phyloP scores from a whole-genome alignment of 176 grass and related monocot species.

The Paspalum notatum region DNA sequence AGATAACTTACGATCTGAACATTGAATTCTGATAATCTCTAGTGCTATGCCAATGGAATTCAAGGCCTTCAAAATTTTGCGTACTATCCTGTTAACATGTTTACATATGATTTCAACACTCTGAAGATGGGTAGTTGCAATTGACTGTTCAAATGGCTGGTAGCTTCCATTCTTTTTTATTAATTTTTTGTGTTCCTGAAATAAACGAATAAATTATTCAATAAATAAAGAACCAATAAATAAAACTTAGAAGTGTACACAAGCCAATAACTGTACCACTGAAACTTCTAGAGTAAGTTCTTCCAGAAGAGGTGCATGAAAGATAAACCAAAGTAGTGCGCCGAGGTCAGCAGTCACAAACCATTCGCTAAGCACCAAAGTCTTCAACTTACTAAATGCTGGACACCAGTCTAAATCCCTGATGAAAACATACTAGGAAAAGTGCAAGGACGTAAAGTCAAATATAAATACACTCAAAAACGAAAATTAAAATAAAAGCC shows the following conservation, averaged over 20 bases:
- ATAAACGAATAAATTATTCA: neutral
- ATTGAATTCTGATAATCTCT: neutral
- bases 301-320: slow-evolving; percentile 10
- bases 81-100: slow-evolving; percentile 3
- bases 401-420: slow-evolving; percentile 1
- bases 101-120: slow-evolving; percentile 4
- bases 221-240: neutral
- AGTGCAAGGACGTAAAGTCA: neutral
- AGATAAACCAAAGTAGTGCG: slow-evolving; percentile 25
- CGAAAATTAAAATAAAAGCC: neutral
- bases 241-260: neutral
- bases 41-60: neutral
- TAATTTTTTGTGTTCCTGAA: neutral
- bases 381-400: slow-evolving; percentile 31
- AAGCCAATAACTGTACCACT: neutral
- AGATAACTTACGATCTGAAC: slow-evolving; percentile 18
- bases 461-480: neutral
- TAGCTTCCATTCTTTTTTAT: neutral
- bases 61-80: slow-evolving; percentile 8
- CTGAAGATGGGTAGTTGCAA: slow-evolving; percentile 3
- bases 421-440: slow-evolving; percentile 13
- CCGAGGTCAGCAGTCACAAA: slow-evolving; percentile 6
- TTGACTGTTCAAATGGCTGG: neutral
- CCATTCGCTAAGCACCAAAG: neutral
- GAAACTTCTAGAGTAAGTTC: neutral